A percentile compares a stretch with the other conserved stretches of the same genome.
Conservation (phyloP, 768 basidiomycete genomes). For the Boletus reticulatus region DNA sequence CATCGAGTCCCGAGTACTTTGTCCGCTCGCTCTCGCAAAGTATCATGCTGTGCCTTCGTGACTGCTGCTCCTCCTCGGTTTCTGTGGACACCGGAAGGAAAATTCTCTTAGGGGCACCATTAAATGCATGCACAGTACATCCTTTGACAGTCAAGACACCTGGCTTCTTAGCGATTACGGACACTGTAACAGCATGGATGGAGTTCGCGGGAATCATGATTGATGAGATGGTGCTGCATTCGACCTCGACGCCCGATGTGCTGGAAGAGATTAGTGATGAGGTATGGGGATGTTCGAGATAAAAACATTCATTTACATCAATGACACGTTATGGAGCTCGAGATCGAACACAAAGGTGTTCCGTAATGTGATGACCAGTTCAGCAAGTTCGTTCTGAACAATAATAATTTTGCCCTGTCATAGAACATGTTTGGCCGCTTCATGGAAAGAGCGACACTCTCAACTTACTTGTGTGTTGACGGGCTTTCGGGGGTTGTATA, state of each 20-base stretch:
- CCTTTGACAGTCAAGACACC: constrained; percentile 77
- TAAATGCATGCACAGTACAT: constrained; percentile 72
- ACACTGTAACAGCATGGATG: constrained; percentile 68
- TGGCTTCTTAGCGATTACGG: constrained; percentile 59
- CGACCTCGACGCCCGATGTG: constrained; percentile 77
- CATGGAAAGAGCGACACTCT: not conserved
- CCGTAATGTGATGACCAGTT: constrained; percentile 79
- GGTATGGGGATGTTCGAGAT: not conserved
- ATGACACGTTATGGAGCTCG: constrained; percentile 74
- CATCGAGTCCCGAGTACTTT: constrained; percentile 75
- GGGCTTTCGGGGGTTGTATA: constrained; percentile 85
- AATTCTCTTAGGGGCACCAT: constrained; percentile 70
- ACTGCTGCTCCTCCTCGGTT: constrained; percentile 63
- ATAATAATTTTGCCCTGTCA: constrained; percentile 58
- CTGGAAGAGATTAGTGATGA: constrained; percentile 40
- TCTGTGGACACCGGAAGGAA: constrained; percentile 70
- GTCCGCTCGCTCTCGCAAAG: constrained; percentile 66
- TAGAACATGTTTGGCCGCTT: not conserved
- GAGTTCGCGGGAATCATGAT: constrained; percentile 73
- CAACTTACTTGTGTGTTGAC: constrained; percentile 53
- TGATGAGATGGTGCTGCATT: constrained; percentile 55
- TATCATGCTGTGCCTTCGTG: constrained; percentile 55
- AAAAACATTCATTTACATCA: constrained; percentile 56
- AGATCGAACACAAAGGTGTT: constrained; percentile 94
- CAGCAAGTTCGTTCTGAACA: constrained; percentile 80